Conservation (phyloP, 2,329 filamentous ascomycete genomes). For the Clonostachys rosea region DNA sequence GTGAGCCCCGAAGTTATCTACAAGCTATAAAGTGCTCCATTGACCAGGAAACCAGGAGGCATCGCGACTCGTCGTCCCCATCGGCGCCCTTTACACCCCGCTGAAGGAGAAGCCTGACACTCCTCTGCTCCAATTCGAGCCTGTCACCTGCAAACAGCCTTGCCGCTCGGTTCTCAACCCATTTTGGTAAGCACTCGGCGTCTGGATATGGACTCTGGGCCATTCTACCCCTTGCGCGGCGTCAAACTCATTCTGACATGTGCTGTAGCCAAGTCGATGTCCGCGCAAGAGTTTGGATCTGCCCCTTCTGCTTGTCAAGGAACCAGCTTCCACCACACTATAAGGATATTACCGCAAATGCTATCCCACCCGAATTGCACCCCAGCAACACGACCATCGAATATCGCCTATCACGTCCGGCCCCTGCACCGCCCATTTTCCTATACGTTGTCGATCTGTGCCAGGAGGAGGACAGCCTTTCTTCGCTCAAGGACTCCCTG, state of each 20-base stretch:
- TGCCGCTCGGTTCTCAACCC: constrained; percentile 96
- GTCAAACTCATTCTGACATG: not conserved
- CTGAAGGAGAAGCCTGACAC: constrained; percentile 91
- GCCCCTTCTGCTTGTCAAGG: constrained; percentile 79
- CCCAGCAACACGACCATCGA: constrained; percentile 85
- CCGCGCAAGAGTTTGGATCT: constrained; percentile 81
- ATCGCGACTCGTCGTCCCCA: constrained; percentile 89
- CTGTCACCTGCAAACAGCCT: constrained; percentile 92
- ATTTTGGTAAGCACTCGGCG: constrained; percentile 66
- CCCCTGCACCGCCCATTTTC: constrained; percentile 83
- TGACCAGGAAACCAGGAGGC: constrained; percentile 61
- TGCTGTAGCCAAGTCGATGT: constrained; percentile 70
- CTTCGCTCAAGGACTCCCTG: constrained; percentile 79
- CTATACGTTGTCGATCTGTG: constrained; percentile 85
- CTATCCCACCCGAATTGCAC: constrained; percentile 79
- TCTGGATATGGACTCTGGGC: not conserved
- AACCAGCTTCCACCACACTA: constrained; percentile 82
- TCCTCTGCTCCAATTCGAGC: constrained; percentile 89
- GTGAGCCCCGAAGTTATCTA: constrained; percentile 33
- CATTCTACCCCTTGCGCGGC: not conserved
- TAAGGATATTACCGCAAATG: constrained; percentile 82
- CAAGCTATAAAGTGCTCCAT: not conserved
- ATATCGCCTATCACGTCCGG: constrained; percentile 74
- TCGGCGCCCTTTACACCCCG: constrained; percentile 92
- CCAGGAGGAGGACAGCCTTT: constrained; percentile 81